Base-by-base conservation (phyloP, 352 stramenopile species). In the Phytopythium montanum region DNA sequence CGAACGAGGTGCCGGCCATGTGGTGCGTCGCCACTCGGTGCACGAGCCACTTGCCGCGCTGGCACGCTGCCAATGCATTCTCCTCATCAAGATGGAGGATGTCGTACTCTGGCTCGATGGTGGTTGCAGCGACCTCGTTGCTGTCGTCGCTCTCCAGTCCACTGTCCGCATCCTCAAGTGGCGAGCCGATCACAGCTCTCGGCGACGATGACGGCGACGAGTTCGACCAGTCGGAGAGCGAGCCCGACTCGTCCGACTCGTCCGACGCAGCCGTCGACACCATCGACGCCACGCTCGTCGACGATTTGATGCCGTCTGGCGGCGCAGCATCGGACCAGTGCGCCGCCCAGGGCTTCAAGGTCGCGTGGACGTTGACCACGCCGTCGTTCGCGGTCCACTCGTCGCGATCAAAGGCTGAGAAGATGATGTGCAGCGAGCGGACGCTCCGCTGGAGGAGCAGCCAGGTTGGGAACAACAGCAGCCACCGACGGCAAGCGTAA, bases 21-120 rank as follows among this genome's bases (percentile, higher is more conserved):
- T 93, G 84, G 56, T 91, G 90, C 52, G 70, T 81, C 26, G 78
- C 52, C 25, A 90, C 74, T n/a, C 72, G 73, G 38, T 88, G 85
- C 25, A 88, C 74, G 60, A 91, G 85, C 81, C 83, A 91, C 31
- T 33, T 54, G 31, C 65, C 69, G 1, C 65, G 61, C 48, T 21
- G 46, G 26, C 64, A 61, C 42, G 54, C 25, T 6, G 50, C 51
- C 12, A 58, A 59, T 45, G 59, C 57, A 19, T 72, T 58, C 18
- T 69, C 31, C 56, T 69, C 36, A 64, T 62, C 55, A 64, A 71
- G 16, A 72, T 7, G 3, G 39, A 26, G 19, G 39, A 46, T 13
- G 0, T 46, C 39, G 19, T 25, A 18, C 14, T 14, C 2, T 18
- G 39, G 2, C 19, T 46, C 39, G 19, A 13, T n/a, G 19, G 5